These are phyloP conservation scores for Coemansia furcata DNA, from an alignment of 192 early-diverging fungal genomes.

Conservation along the genomic window DNA sequence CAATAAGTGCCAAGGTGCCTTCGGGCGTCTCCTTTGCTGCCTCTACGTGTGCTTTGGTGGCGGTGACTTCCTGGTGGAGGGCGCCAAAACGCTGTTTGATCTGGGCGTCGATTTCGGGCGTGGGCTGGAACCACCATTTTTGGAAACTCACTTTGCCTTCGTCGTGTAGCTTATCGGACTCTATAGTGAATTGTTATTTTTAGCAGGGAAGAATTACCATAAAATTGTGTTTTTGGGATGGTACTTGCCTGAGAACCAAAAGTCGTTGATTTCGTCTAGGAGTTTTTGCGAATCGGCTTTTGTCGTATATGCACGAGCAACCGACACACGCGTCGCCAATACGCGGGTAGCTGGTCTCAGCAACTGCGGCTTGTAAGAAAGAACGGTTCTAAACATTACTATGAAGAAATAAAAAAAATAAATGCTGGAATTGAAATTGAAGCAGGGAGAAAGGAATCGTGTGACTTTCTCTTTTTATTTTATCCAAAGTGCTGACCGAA, in stretches of 20 bases:
- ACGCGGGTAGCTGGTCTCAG: not conserved
- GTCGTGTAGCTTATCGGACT: constrained; percentile 45
- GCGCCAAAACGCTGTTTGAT: constrained; percentile 29
- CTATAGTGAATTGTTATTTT: not conserved
- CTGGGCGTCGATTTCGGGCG: constrained; percentile 25
- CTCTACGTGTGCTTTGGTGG: constrained; percentile 31
- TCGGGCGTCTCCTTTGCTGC: constrained; percentile 37
- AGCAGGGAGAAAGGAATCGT: not conserved
- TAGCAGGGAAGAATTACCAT: not conserved
- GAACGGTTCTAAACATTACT: not conserved
- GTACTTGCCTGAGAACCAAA: constrained; percentile 40
- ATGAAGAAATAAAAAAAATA: not conserved
- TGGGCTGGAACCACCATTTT: constrained; percentile 51
- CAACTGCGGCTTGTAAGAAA: not conserved
- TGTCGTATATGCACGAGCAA: constrained; percentile 8
- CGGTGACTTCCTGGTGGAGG: constrained; percentile 11
- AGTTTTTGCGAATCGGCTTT: constrained; percentile 40
- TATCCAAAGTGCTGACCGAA: not conserved
- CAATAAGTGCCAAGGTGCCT: constrained; percentile 49
- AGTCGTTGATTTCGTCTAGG: constrained; percentile 35
- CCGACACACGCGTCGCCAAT: not conserved
- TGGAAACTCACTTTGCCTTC: constrained; percentile 43
- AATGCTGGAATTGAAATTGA: not conserved
- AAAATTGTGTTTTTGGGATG: not conserved
- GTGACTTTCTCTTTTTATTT: not conserved